Conservation (phyloP, 164 flowering plant genomes). For the Amborella trichopoda region DNA sequence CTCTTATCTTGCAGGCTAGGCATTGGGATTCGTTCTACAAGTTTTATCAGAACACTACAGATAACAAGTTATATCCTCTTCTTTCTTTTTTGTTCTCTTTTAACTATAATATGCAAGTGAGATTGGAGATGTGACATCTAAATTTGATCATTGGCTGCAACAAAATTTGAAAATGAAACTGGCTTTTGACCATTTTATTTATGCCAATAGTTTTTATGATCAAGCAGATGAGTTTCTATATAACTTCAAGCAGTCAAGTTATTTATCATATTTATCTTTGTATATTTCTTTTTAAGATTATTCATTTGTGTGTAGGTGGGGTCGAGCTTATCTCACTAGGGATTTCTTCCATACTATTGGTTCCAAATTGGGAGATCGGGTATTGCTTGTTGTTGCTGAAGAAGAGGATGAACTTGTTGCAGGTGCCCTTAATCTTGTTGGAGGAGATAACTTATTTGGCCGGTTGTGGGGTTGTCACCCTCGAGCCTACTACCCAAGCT, state of each 20-base stretch:
- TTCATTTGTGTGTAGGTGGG: conserved; percentile 98
- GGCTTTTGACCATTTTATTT: too few relatives aligned
- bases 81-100: too few relatives aligned
- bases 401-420: conserved; percentile 83
- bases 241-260: too few relatives aligned
- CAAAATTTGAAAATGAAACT: too few relatives aligned
- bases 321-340: conserved; percentile 70
- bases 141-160: too few relatives aligned
- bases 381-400: conserved; percentile 76
- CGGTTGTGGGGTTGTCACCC: conserved; percentile 94
- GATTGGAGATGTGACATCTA: too few relatives aligned
- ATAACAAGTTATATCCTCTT: conserved; percentile 50
- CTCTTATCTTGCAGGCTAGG: conserved; percentile 65
- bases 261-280: too few relatives aligned
- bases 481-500: conserved; percentile 57
- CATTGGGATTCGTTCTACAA: conserved; percentile 94
- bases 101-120: too few relatives aligned
- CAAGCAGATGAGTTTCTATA: too few relatives aligned
- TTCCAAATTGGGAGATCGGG: conserved; percentile 79
- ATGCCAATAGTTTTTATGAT: too few relatives aligned
- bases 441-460: conserved; percentile 84
- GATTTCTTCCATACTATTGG: conserved; percentile 88
- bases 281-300: too few relatives aligned
- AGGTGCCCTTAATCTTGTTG: conserved; percentile 91
- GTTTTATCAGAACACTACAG: conserved; percentile 90